Conservation (phyloP, 2,329 filamentous ascomycete species). For the Fusarium pilosicola region DNA sequence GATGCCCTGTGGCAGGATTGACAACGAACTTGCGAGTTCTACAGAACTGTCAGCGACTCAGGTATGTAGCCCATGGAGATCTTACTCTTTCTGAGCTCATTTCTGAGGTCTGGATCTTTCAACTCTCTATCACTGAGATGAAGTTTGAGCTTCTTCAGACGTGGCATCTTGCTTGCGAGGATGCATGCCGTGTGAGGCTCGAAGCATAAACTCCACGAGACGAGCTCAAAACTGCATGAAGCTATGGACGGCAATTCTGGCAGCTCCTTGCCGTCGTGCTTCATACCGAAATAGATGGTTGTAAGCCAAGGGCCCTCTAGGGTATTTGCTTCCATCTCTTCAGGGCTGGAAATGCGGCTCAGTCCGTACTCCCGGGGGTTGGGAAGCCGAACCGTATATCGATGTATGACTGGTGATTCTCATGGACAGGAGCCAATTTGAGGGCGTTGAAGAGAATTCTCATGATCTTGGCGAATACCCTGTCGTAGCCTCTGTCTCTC, state of each 20-base stretch:
- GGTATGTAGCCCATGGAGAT: accelerated
- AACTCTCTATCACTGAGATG: constrained; percentile 11
- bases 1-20: neutral
- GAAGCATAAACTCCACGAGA: constrained; percentile 15
- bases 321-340: constrained; percentile 5
- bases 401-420: constrained; percentile 8
- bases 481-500: constrained; percentile 5
- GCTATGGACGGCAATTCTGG: constrained; percentile 3
- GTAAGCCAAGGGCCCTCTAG: neutral
- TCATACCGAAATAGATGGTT: constrained; percentile 1
- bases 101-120: neutral
- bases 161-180: constrained; percentile 6
- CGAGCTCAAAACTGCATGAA: constrained; percentile 2
- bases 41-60: neutral
- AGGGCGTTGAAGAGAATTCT: neutral
- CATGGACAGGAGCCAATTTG: neutral
- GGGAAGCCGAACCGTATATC: constrained; percentile 2
- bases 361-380: constrained; percentile 2
- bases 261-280: neutral
- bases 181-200: neutral
- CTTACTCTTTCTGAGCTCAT: neutral
- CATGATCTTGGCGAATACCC: neutral
- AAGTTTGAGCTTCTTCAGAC: neutral
- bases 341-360: neutral
- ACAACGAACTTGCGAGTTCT: neutral